These are phyloP conservation scores for Fraxinus platypoda DNA, from an alignment of 305 asterid species.

Conservation along the genomic window DNA sequence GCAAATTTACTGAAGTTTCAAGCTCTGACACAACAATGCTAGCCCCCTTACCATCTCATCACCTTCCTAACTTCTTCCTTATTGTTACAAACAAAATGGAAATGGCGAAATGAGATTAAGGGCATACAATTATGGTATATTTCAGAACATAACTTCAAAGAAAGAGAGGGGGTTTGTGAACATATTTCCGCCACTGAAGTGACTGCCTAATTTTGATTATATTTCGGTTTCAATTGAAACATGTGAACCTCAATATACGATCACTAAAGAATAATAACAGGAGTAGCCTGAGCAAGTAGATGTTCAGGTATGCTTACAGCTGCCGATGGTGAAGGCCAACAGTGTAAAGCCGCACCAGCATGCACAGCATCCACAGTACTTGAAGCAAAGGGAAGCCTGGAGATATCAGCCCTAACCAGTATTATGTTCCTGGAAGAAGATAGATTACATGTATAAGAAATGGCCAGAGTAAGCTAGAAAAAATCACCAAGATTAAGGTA, in stretches of 20 bases:
- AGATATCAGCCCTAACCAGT: constrained; percentile 75
- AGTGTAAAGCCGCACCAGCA: constrained; percentile 95
- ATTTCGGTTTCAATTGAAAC: neutral
- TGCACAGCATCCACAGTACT: constrained; percentile 74
- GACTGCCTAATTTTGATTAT: neutral
- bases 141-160: neutral
- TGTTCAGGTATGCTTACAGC: constrained; percentile 48
- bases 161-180: neutral
- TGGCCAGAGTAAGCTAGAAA: neutral
- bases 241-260: neutral
- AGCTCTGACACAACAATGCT: neutral
- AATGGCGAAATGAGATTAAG: neutral
- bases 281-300: neutral
- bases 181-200: neutral
- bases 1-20: neutral
- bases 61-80: neutral
- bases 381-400: constrained; percentile 79
- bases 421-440: constrained; percentile 50
- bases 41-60: neutral
- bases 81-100: neutral
- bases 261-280: neutral
- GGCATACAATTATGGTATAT: neutral
- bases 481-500: neutral
- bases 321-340: constrained; percentile 91
- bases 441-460: neutral